Percentiles rank a stretch among this genome's conserved stretches.
Evolutionary conservation across 129 eudicot genomes (phyloP).

Genomic region (Lonicera japonica): DNA sequence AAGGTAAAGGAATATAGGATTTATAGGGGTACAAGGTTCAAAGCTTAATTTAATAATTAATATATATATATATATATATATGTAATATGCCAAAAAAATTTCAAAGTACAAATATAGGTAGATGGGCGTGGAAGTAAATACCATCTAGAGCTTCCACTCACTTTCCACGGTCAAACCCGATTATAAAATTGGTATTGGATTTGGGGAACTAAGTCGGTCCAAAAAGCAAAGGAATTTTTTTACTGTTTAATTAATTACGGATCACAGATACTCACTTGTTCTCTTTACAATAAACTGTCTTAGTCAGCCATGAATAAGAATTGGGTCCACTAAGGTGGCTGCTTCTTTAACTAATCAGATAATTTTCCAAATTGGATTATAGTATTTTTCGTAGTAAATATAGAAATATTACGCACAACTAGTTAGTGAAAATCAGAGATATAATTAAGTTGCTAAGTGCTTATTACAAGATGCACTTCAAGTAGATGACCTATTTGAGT

Average conservation of each 20-base stretch:
- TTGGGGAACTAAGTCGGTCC: background rate
- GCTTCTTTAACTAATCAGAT: no score
- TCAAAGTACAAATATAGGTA: background rate
- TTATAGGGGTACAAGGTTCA: constrained; percentile 1
- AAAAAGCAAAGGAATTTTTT: background rate
- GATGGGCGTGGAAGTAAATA: background rate
- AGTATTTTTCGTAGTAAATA: no score
- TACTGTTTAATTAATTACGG: no score
- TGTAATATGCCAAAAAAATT: background rate
- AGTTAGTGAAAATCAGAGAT: no score
- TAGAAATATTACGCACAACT: no score
- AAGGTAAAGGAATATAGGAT: background rate
- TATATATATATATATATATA: background rate
- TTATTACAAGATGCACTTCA: no score
- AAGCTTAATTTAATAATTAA: background rate
- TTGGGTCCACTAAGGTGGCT: background rate
- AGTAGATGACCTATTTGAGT: no score
- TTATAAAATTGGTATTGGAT: background rate
- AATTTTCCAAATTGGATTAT: no score
- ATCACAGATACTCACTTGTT: no score
- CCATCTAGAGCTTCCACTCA: background rate
- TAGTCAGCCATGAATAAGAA: background rate
- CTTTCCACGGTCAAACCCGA: background rate
- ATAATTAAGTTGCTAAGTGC: no score
- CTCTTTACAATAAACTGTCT: no score